These are phyloP conservation scores for Jatropha multifida DNA, from an alignment of 441 rosid genomes.

Conservation along the genomic window DNA sequence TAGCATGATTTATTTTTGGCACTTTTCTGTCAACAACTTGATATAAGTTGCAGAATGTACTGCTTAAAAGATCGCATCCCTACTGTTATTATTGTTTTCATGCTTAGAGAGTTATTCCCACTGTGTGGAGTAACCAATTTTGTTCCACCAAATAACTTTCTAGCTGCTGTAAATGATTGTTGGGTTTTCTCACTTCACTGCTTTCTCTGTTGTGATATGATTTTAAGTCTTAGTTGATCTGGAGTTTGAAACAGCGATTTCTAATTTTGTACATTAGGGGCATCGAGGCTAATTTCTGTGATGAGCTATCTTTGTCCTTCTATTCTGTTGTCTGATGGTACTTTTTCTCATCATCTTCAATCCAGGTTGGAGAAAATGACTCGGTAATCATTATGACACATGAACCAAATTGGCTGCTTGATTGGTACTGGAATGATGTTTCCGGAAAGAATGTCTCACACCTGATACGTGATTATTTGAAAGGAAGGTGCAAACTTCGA, in stretches of 20 bases:
- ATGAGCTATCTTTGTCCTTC: neutral
- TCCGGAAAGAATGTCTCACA: slow-evolving; percentile 88
- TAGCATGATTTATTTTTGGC: neutral
- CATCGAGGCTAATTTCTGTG: slow-evolving; percentile 6
- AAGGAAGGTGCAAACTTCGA: slow-evolving; percentile 95
- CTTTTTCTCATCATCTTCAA: neutral
- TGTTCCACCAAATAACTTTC: neutral
- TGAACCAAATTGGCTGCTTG: slow-evolving; percentile 98
- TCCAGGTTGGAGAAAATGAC: slow-evolving; percentile 78
- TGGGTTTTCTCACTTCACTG: neutral
- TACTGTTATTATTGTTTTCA: neutral
- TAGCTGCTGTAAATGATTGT: slow-evolving; percentile 1
- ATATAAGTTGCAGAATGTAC: neutral
- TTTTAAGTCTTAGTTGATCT: slow-evolving; percentile 1
- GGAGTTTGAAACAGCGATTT: neutral
- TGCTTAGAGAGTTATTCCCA: neutral
- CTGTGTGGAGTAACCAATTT: neutral
- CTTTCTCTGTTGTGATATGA: neutral
- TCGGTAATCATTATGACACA: slow-evolving; percentile 89
- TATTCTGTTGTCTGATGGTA: slow-evolving; percentile 3
- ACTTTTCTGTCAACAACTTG: neutral
- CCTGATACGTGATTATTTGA: slow-evolving; percentile 76
- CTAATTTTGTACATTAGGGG: slow-evolving; percentile 1
- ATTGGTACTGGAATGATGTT: slow-evolving; percentile 84
- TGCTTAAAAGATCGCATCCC: neutral